Evolutionary conservation across 345 rosid species (phyloP).

Genomic region (Rhodomyrtus tomentosa): DNA sequence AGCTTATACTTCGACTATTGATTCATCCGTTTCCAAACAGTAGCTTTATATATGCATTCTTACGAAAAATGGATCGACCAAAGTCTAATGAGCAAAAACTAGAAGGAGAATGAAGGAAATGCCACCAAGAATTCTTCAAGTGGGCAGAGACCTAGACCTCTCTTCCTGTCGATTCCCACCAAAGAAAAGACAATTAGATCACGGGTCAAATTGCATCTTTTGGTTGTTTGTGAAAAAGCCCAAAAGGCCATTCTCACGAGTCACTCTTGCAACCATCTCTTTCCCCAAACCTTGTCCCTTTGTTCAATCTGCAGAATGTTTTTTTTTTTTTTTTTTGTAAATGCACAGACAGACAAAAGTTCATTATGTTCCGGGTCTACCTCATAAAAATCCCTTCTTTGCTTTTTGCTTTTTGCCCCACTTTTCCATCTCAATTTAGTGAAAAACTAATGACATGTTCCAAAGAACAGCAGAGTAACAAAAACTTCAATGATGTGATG

Average conservation of each 20-base stretch:
- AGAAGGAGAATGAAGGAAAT: background rate
- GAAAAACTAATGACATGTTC: background rate
- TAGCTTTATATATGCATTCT: background rate
- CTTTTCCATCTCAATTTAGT: background rate
- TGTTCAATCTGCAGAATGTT: background rate
- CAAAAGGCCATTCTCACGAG: constrained; percentile 4
- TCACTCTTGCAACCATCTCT: background rate
- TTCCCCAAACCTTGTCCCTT: constrained; percentile 16
- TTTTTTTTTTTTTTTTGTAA: background rate
- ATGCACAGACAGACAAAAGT: background rate
- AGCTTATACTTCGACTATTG: background rate
- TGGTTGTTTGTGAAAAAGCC: constrained; percentile 26
- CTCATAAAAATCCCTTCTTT: background rate
- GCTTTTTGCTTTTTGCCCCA: constrained; percentile 1
- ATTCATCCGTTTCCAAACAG: background rate
- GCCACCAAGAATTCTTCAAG: background rate
- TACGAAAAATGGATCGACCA: background rate
- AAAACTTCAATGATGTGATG: background rate
- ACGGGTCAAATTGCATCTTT: constrained; percentile 22
- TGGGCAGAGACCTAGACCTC: background rate
- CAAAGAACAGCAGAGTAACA: background rate
- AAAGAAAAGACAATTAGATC: constrained; percentile 3
- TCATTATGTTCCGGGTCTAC: background rate
- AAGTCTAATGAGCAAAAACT: background rate
- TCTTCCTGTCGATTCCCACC: background rate